phyloP scores from a whole-genome alignment of 75 land plant species.

The Sequoia sempervirens region DNA sequence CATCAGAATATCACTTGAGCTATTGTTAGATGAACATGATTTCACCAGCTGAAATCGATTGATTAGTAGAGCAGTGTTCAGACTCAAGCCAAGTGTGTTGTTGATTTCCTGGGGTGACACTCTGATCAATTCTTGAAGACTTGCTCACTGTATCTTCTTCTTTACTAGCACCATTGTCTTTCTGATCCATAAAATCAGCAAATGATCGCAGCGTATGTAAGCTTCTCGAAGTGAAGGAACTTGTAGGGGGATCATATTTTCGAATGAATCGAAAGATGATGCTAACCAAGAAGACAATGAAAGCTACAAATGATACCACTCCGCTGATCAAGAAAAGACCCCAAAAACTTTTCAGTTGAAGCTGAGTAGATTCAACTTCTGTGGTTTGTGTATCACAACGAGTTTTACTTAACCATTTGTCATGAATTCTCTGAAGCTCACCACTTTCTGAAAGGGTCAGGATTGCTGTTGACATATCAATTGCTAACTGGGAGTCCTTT shows the following conservation, averaged over 20 bases:
- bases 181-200: neutral
- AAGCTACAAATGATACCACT: slow-evolving; percentile 52
- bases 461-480: slow-evolving; percentile 82
- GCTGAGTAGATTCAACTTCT: slow-evolving; percentile 9
- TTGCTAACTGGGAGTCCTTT: slow-evolving; percentile 66
- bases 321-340: slow-evolving; percentile 71
- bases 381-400: slow-evolving; percentile 19
- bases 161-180: neutral
- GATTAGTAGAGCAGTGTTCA: neutral
- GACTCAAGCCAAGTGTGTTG: neutral
- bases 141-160: neutral
- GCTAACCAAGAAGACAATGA: slow-evolving; percentile 34
- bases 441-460: slow-evolving; percentile 72
- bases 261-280: slow-evolving; percentile 20
- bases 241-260: neutral
- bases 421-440: slow-evolving; percentile 67
- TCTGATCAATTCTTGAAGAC: neutral
- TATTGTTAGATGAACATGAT: neutral
- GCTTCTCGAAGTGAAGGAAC: neutral
- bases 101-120: neutral
- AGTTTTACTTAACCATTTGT: slow-evolving; percentile 49
- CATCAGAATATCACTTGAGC: neutral
- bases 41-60: neutral
- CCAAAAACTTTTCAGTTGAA: slow-evolving; percentile 51
- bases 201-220: neutral